Percentiles rank a stretch among this genome's conserved stretches.
Conservation (phyloP, 441 rosid genomes). For the Gossypium schwendimanii region DNA sequence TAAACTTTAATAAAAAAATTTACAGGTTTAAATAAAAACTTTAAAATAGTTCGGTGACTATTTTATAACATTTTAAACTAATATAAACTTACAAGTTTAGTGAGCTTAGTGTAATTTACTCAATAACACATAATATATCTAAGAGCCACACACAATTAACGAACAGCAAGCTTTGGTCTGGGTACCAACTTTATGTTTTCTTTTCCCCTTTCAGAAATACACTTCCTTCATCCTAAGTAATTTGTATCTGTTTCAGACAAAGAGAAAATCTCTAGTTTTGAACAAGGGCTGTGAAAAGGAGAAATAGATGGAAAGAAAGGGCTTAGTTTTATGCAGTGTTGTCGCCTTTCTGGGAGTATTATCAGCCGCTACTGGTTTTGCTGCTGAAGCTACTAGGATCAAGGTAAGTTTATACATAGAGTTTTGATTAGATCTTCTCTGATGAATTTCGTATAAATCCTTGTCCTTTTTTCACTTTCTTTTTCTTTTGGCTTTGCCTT, state of each 20-base stretch:
- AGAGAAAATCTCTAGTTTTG: background rate
- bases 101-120: too few species aligned
- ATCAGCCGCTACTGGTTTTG: constrained; percentile 72
- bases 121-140: background rate
- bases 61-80: too few species aligned
- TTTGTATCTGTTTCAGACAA: background rate
- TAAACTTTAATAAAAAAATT: too few species aligned
- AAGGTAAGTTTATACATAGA: constrained; percentile 35
- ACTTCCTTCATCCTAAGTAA: background rate
- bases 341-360: constrained; percentile 57
- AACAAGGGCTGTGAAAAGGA: background rate
- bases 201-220: background rate
- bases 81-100: too few species aligned
- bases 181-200: background rate
- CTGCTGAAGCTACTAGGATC: constrained; percentile 72
- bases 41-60: too few species aligned
- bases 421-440: background rate
- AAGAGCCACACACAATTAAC: background rate
- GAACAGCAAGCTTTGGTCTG: background rate
- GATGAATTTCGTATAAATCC: constrained; percentile 10
- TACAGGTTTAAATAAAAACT: too few species aligned
- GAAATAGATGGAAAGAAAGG: constrained; percentile 58
- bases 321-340: constrained; percentile 34
- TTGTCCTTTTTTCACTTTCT: background rate
- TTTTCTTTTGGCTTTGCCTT: background rate